These are phyloP conservation scores for Wickerhamomyces ciferrii DNA, from an alignment of 805 yeast species.

Conservation along the genomic window DNA sequence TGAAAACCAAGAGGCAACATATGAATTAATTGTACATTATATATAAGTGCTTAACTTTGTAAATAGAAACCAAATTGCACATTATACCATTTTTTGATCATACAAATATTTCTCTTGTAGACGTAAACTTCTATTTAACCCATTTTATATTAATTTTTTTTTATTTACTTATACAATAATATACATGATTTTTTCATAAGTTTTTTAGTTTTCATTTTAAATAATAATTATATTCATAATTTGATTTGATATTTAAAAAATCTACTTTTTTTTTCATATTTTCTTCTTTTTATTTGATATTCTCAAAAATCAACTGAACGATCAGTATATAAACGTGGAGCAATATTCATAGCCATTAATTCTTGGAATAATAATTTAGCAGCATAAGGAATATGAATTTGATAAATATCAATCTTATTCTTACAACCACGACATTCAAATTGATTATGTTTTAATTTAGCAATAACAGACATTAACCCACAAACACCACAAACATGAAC, in stretches of 20 bases:
- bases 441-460: slow-evolving; percentile 95
- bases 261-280: neutral
- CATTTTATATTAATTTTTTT: neutral
- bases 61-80: neutral
- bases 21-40: neutral
- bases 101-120: neutral
- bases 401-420: slow-evolving; percentile 96
- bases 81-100: neutral
- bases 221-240: too few relatives aligned
- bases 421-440: slow-evolving; percentile 98
- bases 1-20: neutral
- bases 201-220: neutral
- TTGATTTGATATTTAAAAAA: too few relatives aligned
- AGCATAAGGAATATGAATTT: slow-evolving; percentile 96
- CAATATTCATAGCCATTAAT: slow-evolving; percentile 98
- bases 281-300: neutral
- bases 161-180: neutral
- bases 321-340: slow-evolving; percentile 96
- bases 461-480: slow-evolving; percentile 97
- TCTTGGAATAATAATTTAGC: slow-evolving; percentile 98
- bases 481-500: slow-evolving; percentile 98
- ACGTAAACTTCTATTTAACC: neutral
- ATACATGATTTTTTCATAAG: neutral
- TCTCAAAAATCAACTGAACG: slow-evolving; percentile 50
- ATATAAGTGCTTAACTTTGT: neutral